phyloP scores from a whole-genome alignment of 1,284 basidiomycete species.

The Porogramme epimiltina region DNA sequence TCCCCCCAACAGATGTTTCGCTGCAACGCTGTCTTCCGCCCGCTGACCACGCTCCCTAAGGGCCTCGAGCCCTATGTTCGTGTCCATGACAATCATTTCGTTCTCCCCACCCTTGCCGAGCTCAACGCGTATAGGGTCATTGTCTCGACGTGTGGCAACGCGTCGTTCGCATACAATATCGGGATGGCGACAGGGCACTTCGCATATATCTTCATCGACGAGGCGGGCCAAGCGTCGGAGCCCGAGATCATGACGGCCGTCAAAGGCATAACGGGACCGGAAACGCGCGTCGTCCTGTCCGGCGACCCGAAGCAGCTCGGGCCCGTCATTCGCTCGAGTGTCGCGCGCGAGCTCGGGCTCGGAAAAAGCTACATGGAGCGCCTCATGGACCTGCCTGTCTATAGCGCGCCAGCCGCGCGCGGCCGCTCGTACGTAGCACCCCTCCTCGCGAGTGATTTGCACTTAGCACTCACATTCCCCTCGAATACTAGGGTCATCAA shows the following conservation, averaged over 20 bases:
- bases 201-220: conserved; percentile 66
- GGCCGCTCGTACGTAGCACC: conserved; percentile 37
- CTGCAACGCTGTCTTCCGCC: conserved; percentile 64
- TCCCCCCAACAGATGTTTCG: conserved; percentile 50
- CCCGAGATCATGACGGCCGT: conserved; percentile 58
- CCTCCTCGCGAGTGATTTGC: neutral
- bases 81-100: conserved; percentile 44
- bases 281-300: conserved; percentile 51
- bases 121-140: conserved; percentile 55
- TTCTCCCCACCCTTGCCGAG: conserved; percentile 40
- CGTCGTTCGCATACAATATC: conserved; percentile 54
- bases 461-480: neutral
- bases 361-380: conserved; percentile 52
- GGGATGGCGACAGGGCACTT: conserved; percentile 62
- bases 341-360: conserved; percentile 49
- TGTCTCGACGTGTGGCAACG: conserved; percentile 63
- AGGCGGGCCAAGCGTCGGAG: conserved; percentile 65
- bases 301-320: conserved; percentile 65
- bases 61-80: conserved; percentile 45
- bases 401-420: conserved; percentile 31
- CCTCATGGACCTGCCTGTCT: conserved; percentile 49
- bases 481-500: conserved; percentile 42
- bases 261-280: conserved; percentile 43
- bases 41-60: conserved; percentile 44
- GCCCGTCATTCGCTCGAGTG: conserved; percentile 49